Evolutionary conservation across 2,329 filamentous ascomycete species (phyloP).

Genomic region (Aspergillus clavatus): DNA sequence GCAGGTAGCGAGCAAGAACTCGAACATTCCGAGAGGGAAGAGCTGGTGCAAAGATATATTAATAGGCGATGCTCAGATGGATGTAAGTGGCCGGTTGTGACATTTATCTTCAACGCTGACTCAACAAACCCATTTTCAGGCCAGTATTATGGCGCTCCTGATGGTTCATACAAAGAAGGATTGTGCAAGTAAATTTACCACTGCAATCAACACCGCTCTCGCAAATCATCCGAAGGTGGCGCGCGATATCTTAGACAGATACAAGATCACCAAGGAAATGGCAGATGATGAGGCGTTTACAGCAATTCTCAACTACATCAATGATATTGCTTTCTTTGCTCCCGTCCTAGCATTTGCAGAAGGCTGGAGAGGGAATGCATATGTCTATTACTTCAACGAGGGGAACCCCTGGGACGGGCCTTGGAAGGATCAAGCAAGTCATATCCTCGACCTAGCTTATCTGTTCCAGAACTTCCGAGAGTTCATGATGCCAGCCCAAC

Average conservation of each 20-base stretch:
- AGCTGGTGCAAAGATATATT: slow-evolving; percentile 46
- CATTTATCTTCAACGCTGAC: slow-evolving; percentile 1
- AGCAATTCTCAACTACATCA: slow-evolving; percentile 41
- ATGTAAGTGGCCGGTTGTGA: slow-evolving; percentile 31
- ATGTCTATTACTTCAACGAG: slow-evolving; percentile 46
- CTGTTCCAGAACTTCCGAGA: slow-evolving; percentile 47
- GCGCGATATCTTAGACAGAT: slow-evolving; percentile 33
- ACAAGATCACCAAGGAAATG: slow-evolving; percentile 35
- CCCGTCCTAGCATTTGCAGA: slow-evolving; percentile 40
- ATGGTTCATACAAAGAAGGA: slow-evolving; percentile 17
- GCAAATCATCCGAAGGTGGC: slow-evolving; percentile 20
- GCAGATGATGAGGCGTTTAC: slow-evolving; percentile 41
- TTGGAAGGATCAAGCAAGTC: slow-evolving; percentile 37
- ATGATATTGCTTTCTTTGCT: slow-evolving; percentile 46
- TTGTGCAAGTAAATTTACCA: slow-evolving; percentile 21
- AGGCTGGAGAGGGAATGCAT: slow-evolving; percentile 31
- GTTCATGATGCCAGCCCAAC: slow-evolving; percentile 30
- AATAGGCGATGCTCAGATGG: slow-evolving; percentile 46
- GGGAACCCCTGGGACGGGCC: slow-evolving; percentile 45
- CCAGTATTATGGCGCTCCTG: slow-evolving; percentile 29
- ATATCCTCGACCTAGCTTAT: slow-evolving; percentile 45
- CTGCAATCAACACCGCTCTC: slow-evolving; percentile 18
- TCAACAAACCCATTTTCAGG: slow-evolving; percentile 12
- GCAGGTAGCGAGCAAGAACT: slow-evolving; percentile 17
- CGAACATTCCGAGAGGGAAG: slow-evolving; percentile 36